Evolutionary conservation across 805 yeast species (phyloP).

Genomic region (Pichia kluyveri): DNA sequence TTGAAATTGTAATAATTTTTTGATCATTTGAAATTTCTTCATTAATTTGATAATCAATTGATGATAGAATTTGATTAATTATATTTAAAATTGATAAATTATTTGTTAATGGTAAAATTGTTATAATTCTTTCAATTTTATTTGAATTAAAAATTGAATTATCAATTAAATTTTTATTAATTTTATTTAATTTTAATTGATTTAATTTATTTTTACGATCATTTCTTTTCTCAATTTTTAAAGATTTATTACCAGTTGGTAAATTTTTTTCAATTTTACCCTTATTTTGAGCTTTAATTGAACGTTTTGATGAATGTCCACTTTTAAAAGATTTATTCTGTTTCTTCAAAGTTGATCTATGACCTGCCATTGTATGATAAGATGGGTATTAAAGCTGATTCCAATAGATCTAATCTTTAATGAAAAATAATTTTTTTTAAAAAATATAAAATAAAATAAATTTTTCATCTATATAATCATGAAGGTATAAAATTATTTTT

Average conservation of each 20-base stretch:
- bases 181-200: conserved; percentile 71
- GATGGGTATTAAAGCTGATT: background rate
- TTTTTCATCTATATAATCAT: too few relatives aligned
- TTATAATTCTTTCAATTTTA: conserved; percentile 78
- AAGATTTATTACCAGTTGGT: conserved; percentile 25
- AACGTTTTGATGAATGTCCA: conserved; percentile 83
- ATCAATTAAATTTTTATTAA: conserved; percentile 45
- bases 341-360: conserved; percentile 75
- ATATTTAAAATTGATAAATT: conserved; percentile 56
- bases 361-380: conserved; percentile 66
- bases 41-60: conserved; percentile 25
- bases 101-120: conserved; percentile 68
- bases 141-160: conserved; percentile 55
- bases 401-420: background rate
- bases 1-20: conserved; percentile 41
- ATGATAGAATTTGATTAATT: conserved; percentile 36
- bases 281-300: conserved; percentile 67
- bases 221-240: conserved; percentile 33
- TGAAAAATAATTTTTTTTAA: too few relatives aligned
- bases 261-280: conserved; percentile 76
- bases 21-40: conserved; percentile 29
- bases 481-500: too few relatives aligned
- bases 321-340: conserved; percentile 88
- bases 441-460: too few relatives aligned
- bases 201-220: conserved; percentile 73